Evolutionary conservation across 345 rosid species (phyloP).

Genomic region (Acer saccharum): DNA sequence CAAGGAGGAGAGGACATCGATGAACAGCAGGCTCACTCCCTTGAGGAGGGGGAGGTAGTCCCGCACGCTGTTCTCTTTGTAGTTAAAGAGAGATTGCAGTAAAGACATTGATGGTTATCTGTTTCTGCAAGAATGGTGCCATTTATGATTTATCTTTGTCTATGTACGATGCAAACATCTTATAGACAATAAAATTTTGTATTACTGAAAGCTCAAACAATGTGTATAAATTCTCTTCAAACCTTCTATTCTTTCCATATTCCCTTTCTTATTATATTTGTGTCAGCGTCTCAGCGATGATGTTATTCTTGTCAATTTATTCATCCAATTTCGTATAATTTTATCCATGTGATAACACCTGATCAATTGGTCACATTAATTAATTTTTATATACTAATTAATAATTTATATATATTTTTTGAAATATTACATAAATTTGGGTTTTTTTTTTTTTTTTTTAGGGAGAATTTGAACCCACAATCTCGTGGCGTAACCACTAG

Average conservation of each 20-base stretch:
- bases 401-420: too few relatives aligned
- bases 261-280: not conserved
- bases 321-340: not conserved
- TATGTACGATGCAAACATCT: not conserved
- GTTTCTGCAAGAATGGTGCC: not conserved
- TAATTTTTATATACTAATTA: too few relatives aligned
- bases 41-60: slow-evolving; percentile 42
- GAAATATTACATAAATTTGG: too few relatives aligned
- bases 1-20: slow-evolving; percentile 59
- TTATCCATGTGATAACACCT: too few relatives aligned
- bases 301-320: not conserved
- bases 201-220: not conserved
- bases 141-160: not conserved
- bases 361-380: too few relatives aligned
- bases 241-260: not conserved
- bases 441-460: too few relatives aligned
- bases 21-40: slow-evolving; percentile 30
- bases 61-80: not conserved
- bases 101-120: not conserved
- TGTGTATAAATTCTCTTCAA: not conserved
- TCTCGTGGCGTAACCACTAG: too few relatives aligned
- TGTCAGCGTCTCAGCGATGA: not conserved
- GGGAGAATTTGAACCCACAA: too few relatives aligned
- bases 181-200: not conserved
- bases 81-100: not conserved